Evolutionary conservation across 2,329 filamentous ascomycete species (phyloP).

Genomic region (Daldinia sp.): DNA sequence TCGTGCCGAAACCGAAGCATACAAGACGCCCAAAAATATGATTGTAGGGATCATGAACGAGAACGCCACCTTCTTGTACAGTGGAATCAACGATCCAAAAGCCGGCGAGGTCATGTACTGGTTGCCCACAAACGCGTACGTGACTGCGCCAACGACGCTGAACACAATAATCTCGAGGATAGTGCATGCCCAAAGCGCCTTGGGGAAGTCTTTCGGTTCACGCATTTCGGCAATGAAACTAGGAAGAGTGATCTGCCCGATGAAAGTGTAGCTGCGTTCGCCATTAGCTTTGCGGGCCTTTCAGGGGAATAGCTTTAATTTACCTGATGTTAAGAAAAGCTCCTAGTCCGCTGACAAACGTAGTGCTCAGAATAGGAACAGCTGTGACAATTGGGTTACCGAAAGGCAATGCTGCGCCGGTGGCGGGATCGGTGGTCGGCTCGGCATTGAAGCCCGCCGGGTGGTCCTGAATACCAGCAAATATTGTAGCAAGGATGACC

Average conservation of each 20-base stretch:
- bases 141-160: conserved; percentile 78
- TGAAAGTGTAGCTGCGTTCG: conserved; percentile 80
- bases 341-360: conserved; percentile 82
- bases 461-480: conserved; percentile 77
- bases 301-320: background rate
- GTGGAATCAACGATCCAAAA: conserved; percentile 81
- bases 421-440: conserved; percentile 47
- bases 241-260: conserved; percentile 91
- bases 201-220: conserved; percentile 82
- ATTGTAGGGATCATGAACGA: conserved; percentile 96
- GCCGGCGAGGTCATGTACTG: conserved; percentile 89
- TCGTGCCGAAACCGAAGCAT: conserved; percentile 87
- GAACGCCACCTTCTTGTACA: conserved; percentile 88
- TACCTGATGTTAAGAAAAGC: conserved; percentile 88
- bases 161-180: conserved; percentile 89
- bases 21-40: conserved; percentile 89
- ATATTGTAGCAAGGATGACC: conserved; percentile 83
- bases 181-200: conserved; percentile 90
- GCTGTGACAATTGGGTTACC: conserved; percentile 75
- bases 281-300: background rate
- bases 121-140: conserved; percentile 88
- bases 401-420: conserved; percentile 44
- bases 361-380: conserved; percentile 73
- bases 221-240: conserved; percentile 97
- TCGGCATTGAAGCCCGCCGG: conserved; percentile 71